phyloP scores from a whole-genome alignment of 2,329 filamentous ascomycete genomes.

The Emydomyces testavorans region DNA sequence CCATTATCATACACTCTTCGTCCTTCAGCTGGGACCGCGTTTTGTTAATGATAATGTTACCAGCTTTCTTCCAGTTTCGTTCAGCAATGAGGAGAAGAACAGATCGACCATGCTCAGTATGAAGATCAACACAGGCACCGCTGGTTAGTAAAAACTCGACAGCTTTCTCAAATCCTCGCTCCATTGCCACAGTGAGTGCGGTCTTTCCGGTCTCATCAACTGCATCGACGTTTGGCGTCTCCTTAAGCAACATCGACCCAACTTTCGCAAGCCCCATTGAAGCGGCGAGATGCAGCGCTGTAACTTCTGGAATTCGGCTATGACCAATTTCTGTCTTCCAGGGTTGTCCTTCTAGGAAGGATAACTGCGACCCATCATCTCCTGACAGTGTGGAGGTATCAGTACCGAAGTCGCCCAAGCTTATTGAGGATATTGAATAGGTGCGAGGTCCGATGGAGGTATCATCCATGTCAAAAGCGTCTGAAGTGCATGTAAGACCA shows the following conservation, averaged over 20 bases:
- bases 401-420: background rate
- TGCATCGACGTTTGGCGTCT: background rate
- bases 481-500: background rate
- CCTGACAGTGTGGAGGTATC: background rate
- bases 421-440: background rate
- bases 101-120: background rate
- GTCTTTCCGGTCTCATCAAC: constrained; percentile 1
- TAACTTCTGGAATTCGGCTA: background rate
- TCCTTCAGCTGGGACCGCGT: background rate
- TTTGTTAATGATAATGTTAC: background rate
- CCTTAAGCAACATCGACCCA: background rate
- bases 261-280: constrained; percentile 2
- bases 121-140: background rate
- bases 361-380: background rate
- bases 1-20: background rate
- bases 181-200: background rate
- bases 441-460: background rate
- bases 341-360: background rate
- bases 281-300: background rate
- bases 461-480: background rate
- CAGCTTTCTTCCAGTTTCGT: background rate
- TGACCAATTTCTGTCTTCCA: background rate
- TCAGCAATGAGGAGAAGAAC: background rate
- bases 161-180: background rate
- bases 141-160: background rate